Evolutionary conservation across 2,329 filamentous ascomycete species (phyloP), one percentile per base, ranked within the genome.

Genomic region (Botrytis elliptica): DNA sequence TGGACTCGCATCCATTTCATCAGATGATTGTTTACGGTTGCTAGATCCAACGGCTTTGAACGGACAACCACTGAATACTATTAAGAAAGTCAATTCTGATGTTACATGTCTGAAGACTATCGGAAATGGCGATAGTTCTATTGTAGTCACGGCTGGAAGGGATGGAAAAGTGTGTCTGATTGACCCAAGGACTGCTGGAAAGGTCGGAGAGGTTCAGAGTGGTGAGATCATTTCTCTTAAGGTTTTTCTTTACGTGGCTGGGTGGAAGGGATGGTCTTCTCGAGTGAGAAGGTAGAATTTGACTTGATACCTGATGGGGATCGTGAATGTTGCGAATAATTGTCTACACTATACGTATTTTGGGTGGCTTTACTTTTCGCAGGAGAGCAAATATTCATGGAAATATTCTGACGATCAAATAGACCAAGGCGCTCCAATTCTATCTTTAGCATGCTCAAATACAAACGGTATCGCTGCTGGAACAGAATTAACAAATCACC

Each of bases 81-180:
- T 89, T 66, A 80, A 81, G 52, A 88, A 87, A 16, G 84, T 85
- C 46, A 89, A 92, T 76, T 85, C 86, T 8, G 91, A 91, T 75
- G 83, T 93, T 77, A 90, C 90, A 22, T 89, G 88, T 75, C 83
- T 93, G 44, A 86, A 87, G 70, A 84, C 87, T 1, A 87, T 89
- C 65, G 88, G 88, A 74, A 85, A 85, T 42, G 86, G 85, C 7
- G 75, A 73, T 42, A 73, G 57, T 22, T 72, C 75, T 29, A 80
- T 90, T 33, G 84, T 94, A 9, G 89, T 88, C 74, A 94, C 92
- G 0, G 88, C 91, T 0, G 93, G 93, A 65, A 88, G 92, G 80
- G 90, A 94, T 79, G 92, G 93, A 12, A 84, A 85, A 14, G 87
- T 94, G 18, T 87, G 84, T 0, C 82, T 92, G 66, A 92, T 90